Evolutionary conservation across 2,329 filamentous ascomycete species (phyloP).

Genomic region (Capronia americana): DNA sequence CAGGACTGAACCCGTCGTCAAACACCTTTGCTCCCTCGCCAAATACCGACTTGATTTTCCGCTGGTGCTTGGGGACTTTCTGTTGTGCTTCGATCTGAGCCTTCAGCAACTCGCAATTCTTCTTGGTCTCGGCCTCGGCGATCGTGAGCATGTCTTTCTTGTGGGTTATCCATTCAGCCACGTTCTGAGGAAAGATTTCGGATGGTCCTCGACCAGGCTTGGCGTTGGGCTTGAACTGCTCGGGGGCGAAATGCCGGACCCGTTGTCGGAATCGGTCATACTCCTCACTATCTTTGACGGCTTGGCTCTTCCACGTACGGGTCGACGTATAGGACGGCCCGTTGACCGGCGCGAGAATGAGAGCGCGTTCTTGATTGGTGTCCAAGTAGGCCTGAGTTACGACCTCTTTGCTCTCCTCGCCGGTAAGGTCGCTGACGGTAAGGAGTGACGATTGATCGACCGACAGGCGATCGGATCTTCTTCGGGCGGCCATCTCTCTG

Average conservation of each 20-base stretch:
- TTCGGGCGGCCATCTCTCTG: background rate
- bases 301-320: conserved; percentile 33
- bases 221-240: conserved; percentile 28
- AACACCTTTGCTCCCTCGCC: conserved; percentile 32
- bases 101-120: conserved; percentile 27
- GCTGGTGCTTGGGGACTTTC: conserved; percentile 28
- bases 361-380: conserved; percentile 8
- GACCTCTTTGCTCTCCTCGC: conserved; percentile 20
- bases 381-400: conserved; percentile 19
- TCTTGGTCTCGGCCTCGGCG: conserved; percentile 22
- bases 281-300: conserved; percentile 33
- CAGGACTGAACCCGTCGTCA: conserved; percentile 29
- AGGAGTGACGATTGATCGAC: conserved; percentile 7
- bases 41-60: conserved; percentile 31
- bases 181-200: conserved; percentile 32
- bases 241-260: conserved; percentile 32
- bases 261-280: conserved; percentile 31
- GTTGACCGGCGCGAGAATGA: background rate
- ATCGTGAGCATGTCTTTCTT: conserved; percentile 28
- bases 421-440: conserved; percentile 19
- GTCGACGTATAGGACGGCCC: conserved; percentile 30
- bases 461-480: conserved; percentile 12
- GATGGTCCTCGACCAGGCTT: conserved; percentile 20
- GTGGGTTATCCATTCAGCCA: conserved; percentile 27
- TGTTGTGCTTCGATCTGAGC: conserved; percentile 25